Evolutionary conservation across 768 basidiomycete genomes (phyloP).

Genomic region (Russula dissimulans): DNA sequence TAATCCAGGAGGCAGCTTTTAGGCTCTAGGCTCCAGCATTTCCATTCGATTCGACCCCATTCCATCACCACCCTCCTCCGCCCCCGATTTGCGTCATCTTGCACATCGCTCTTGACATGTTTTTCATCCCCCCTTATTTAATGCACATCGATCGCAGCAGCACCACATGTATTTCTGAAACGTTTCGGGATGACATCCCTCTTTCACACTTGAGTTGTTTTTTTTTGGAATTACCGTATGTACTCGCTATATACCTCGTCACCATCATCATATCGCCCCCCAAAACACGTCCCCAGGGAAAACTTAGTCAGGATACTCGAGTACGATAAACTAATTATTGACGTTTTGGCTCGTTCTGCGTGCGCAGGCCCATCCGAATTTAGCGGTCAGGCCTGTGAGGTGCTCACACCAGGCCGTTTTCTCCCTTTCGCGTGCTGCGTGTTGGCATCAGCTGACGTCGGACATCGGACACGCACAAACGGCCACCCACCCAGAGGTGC

Average conservation of each 20-base stretch:
- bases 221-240: constrained; percentile 7
- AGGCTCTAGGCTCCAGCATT: neutral
- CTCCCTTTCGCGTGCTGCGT: no score
- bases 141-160: neutral
- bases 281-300: no score
- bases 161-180: constrained; percentile 5
- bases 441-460: no score
- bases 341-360: no score
- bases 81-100: constrained; percentile 4
- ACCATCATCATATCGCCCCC: no score
- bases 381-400: no score
- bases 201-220: neutral
- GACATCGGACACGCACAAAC: no score
- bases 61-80: neutral
- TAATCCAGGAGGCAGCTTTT: constrained; percentile 12
- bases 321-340: no score
- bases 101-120: constrained; percentile 2
- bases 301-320: no score
- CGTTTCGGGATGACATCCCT: constrained; percentile 1
- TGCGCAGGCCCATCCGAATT: no score
- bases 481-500: no score
- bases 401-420: no score
- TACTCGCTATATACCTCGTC: constrained; percentile 4
- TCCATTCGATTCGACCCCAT: neutral
- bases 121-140: constrained; percentile 11